phyloP scores from a whole-genome alignment of 2,329 filamentous ascomycete genomes.

The Ophiocordyceps camponoti-floridani region DNA sequence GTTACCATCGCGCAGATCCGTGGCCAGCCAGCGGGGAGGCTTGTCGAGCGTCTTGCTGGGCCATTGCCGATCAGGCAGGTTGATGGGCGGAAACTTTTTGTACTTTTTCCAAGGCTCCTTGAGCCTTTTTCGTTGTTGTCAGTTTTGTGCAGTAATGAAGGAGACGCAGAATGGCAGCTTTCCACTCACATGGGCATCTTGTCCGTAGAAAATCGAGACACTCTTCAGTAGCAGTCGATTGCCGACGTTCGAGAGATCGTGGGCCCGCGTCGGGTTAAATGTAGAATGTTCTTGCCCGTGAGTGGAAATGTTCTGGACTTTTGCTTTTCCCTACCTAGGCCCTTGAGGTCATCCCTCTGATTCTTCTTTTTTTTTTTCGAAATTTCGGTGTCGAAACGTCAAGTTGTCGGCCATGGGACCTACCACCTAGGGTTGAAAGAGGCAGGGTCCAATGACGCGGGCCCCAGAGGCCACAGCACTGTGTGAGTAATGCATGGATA shows the following conservation, averaged over 20 bases:
- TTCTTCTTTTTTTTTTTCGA: background rate
- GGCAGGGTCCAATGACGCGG: background rate
- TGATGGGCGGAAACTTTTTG: conserved; percentile 38
- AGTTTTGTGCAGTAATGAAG: background rate
- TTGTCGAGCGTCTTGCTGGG: conserved; percentile 67
- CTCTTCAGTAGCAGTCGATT: background rate
- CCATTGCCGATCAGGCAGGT: conserved; percentile 63
- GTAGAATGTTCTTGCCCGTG: background rate
- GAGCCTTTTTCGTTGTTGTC: conserved; percentile 29
- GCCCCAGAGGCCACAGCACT: background rate
- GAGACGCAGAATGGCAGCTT: background rate
- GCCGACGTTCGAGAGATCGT: too few relatives aligned
- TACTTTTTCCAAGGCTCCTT: conserved; percentile 65
- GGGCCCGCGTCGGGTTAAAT: background rate
- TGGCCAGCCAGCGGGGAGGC: conserved; percentile 79
- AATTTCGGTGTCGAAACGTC: background rate
- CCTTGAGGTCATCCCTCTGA: background rate
- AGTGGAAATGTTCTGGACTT: too few relatives aligned
- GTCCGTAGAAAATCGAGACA: background rate
- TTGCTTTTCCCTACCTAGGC: background rate
- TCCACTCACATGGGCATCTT: conserved; percentile 5
- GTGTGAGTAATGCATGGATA: background rate
- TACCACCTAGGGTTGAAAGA: background rate
- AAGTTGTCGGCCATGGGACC: background rate
- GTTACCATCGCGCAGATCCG: conserved; percentile 73